Base-by-base conservation (phyloP, 371 early-diverging fungal species). In the Mucor velutinosus region DNA sequence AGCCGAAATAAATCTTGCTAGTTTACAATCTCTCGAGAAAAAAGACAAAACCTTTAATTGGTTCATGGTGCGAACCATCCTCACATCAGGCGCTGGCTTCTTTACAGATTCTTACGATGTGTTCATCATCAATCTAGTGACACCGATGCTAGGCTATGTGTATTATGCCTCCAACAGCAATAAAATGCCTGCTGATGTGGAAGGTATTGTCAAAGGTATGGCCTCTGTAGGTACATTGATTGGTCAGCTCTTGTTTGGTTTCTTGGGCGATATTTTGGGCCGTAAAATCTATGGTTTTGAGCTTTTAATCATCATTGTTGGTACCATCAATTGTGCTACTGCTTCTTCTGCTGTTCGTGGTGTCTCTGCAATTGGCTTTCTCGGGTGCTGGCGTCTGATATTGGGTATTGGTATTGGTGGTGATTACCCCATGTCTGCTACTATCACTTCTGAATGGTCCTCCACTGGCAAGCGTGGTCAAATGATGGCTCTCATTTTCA, bases 281-380 rank as follows among this genome's bases (percentile, higher is more conserved):
- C 88, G 94, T 60, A 93, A 93, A 75, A 90, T 94, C 82, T 95
- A 94, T 72, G 94, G 93, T 56, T 76, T 92, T n/a, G 95, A 93
- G 71, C 79, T 95, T 56, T 85, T 93, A 60, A 92, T 95, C 61
- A 89, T 89, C 45, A 88, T 90, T 27, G 81, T 89, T 33, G 89
- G 87, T 64, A 92, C 93, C 3, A 66, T 95, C 58, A 90, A 85
- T 53, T 78, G 87, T 25, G 65, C 64, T 27, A 70, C 60, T n/a
- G 79, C 92, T 27, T 81, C 78, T 17, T 81, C 82, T 14, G 79
- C 83, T 49, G 76, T 88, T 15, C 21, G 53, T 35, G 60, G 49
- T 12, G 41, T 60, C 1, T 55, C 67, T 39, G 29, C 41, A 0
- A 27, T 58, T n/a, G 66, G 59, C 4, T 47, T 58, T 59, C 80